Evolutionary conservation across 768 basidiomycete species (phyloP).

Genomic region (Panaeolus cyanescens): DNA sequence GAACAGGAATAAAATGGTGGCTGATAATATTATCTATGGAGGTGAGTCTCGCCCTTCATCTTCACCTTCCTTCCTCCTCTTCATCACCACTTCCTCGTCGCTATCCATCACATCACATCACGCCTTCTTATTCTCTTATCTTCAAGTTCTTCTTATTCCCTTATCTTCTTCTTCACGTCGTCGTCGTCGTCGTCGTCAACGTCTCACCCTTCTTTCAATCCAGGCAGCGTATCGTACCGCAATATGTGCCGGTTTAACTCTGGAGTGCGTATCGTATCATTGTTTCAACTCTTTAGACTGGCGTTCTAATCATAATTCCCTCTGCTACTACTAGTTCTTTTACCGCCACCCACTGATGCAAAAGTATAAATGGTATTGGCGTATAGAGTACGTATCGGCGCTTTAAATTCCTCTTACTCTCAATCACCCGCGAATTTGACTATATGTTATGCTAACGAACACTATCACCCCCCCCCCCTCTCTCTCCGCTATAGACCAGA

Average conservation of each 20-base stretch:
- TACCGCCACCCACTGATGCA: conserved; percentile 68
- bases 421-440: too few species aligned
- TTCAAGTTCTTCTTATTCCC: too few species aligned
- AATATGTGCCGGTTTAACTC: conserved; percentile 77
- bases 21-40: conserved; percentile 44
- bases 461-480: neutral
- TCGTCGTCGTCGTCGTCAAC: too few species aligned
- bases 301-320: neutral
- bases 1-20: conserved; percentile 61
- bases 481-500: conserved; percentile 59
- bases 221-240: conserved; percentile 39
- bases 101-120: too few species aligned
- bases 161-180: too few species aligned
- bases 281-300: neutral
- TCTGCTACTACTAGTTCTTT: conserved; percentile 53
- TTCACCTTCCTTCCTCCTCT: too few species aligned
- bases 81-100: too few species aligned
- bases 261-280: conserved; percentile 44
- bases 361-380: conserved; percentile 78
- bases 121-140: too few species aligned
- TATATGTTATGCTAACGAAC: too few species aligned
- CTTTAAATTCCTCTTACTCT: conserved; percentile 18
- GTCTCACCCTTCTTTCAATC: too few species aligned
- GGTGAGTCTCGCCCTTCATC: conserved; percentile 9
- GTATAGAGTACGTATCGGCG: conserved; percentile 55